These are phyloP conservation scores for Lepidium africanum DNA, from an alignment of 345 rosid species.

Conservation along the genomic window DNA sequence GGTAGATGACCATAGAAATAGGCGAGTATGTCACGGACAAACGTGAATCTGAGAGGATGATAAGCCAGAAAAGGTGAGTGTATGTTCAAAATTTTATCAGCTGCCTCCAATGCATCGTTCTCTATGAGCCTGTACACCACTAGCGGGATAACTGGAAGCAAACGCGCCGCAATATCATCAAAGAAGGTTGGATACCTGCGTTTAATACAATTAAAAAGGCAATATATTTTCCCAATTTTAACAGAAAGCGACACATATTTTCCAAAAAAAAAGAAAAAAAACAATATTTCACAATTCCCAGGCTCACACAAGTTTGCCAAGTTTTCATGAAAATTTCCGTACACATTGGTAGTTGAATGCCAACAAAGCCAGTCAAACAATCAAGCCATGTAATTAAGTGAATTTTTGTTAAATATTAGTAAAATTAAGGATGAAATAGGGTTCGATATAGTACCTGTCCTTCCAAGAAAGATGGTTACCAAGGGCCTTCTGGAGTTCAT, in stretches of 20 bases:
- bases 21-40: conserved; percentile 95
- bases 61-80: conserved; percentile 65
- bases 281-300: neutral
- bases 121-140: conserved; percentile 90
- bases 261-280: neutral
- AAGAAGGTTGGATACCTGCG: conserved; percentile 92
- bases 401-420: neutral
- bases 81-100: conserved; percentile 55
- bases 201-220: conserved; percentile 7
- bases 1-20: conserved; percentile 94
- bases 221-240: neutral
- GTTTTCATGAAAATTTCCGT: neutral
- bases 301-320: conserved; percentile 2
- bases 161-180: conserved; percentile 84
- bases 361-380: neutral
- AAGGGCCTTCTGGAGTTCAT: conserved; percentile 81
- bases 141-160: conserved; percentile 91
- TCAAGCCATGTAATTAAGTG: conserved; percentile 1
- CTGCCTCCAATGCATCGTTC: conserved; percentile 73
- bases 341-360: neutral
- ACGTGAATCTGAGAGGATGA: conserved; percentile 84
- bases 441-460: conserved; percentile 53
- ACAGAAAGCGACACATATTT: neutral
- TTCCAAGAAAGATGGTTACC: conserved; percentile 99
- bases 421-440: neutral